These are phyloP conservation scores for Parathielavia hyrcaniae DNA, from an alignment of 495 filamentous ascomycete species.

Conservation along the genomic window DNA sequence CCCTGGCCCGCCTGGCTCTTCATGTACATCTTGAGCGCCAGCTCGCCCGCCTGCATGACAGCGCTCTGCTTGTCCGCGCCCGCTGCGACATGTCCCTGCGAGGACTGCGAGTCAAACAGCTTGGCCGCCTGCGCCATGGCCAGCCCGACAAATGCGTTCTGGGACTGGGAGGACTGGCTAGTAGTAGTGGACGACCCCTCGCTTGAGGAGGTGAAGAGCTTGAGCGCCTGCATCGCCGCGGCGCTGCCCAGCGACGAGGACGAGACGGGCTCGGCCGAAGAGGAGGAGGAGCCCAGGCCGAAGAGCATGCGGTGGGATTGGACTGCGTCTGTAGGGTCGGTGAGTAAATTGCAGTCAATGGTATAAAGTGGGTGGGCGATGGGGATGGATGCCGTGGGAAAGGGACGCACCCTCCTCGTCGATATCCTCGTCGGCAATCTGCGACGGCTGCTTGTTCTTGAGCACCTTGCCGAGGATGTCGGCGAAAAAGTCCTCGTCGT, in stretches of 20 bases:
- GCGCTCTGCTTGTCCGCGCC: conserved; percentile 47
- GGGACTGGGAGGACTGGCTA: conserved; percentile 22
- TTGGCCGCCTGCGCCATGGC: conserved; percentile 50
- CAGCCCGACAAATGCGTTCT: conserved; percentile 46
- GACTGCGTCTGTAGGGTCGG: conserved; percentile 39
- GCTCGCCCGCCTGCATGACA: conserved; percentile 48
- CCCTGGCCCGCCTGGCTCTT: conserved; percentile 37
- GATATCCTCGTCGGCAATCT: conserved; percentile 47
- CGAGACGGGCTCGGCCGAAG: conserved; percentile 25
- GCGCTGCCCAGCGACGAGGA: conserved; percentile 49
- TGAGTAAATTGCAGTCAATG: not conserved
- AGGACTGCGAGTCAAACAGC: conserved; percentile 47
- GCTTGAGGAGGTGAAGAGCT: conserved; percentile 50
- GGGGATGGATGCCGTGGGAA: not conserved
- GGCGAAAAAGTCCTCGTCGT: conserved; percentile 49
- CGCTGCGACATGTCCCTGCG: conserved; percentile 41
- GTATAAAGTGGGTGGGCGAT: not conserved
- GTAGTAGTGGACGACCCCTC: not conserved
- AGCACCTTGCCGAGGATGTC: conserved; percentile 43
- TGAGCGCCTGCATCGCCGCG: conserved; percentile 62
- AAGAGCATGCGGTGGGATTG: conserved; percentile 51
- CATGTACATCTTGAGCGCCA: conserved; percentile 52
- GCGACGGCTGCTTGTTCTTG: conserved; percentile 39
- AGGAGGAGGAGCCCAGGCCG: conserved; percentile 22
- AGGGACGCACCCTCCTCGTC: conserved; percentile 50